Percentiles rank a stretch among this genome's conserved stretches.
phyloP scores from a whole-genome alignment of 2,329 filamentous ascomycete genomes.

The Phaeosphaeria sp. region DNA sequence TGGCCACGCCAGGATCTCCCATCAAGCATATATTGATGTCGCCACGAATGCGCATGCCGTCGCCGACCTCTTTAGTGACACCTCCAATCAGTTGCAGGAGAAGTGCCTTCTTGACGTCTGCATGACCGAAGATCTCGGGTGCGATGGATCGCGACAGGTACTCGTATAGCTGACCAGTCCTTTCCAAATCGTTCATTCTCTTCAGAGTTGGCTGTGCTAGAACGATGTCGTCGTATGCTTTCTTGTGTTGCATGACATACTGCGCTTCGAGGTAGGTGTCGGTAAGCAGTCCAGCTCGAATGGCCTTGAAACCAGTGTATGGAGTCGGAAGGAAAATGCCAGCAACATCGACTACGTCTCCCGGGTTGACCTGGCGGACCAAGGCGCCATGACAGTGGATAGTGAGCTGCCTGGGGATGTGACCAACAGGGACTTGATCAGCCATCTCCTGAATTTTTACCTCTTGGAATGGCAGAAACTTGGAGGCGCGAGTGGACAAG shows the following conservation, averaged over 20 bases:
- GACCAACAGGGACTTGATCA: conserved; percentile 97
- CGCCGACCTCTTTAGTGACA: conserved; percentile 94
- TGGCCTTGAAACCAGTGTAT: conserved; percentile 98
- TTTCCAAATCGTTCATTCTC: conserved; percentile 84
- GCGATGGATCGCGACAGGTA: conserved; percentile 95
- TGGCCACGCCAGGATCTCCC: conserved; percentile 99
- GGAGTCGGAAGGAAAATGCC: conserved; percentile 97
- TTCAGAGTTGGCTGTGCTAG: conserved; percentile 81
- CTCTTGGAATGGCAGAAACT: conserved; percentile 97
- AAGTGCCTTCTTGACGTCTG: conserved; percentile 97
- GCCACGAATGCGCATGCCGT: conserved; percentile 98
- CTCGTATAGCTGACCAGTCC: conserved; percentile 92
- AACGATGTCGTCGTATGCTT: conserved; percentile 91
- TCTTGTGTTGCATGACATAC: conserved; percentile 93
- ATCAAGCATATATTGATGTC: conserved; percentile 99
- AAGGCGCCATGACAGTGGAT: conserved; percentile 87
- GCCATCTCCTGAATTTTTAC: conserved; percentile 99
- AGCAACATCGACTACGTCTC: conserved; percentile 91
- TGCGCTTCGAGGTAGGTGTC: conserved; percentile 98
- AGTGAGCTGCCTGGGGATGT: conserved; percentile 91
- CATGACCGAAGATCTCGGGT: conserved; percentile 94
- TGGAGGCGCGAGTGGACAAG: conserved; percentile 92
- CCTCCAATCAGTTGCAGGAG: conserved; percentile 95
- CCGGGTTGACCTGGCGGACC: conserved; percentile 86
- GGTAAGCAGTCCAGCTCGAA: conserved; percentile 92